These are phyloP conservation scores for Alternaria arbusti DNA, from an alignment of 2,329 filamentous ascomycete genomes.

Conservation along the genomic window DNA sequence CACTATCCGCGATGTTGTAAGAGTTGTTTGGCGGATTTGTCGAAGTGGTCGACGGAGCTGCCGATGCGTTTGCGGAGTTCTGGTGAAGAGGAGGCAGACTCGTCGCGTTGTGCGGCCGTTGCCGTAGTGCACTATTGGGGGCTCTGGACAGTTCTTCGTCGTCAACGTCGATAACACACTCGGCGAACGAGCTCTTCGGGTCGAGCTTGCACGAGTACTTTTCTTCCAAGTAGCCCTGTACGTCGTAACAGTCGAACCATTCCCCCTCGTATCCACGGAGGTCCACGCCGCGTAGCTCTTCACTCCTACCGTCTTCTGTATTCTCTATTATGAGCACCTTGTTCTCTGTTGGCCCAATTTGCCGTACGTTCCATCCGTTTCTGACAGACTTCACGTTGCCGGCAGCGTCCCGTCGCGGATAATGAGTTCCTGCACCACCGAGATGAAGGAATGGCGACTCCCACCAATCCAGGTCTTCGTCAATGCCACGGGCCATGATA, in stretches of 20 bases:
- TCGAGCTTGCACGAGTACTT: conserved; percentile 69
- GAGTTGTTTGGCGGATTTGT: not conserved
- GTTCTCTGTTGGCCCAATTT: conserved; percentile 43
- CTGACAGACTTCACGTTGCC: conserved; percentile 45
- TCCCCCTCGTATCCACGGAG: conserved; percentile 72
- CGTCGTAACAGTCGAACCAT: conserved; percentile 79
- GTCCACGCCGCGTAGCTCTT: conserved; percentile 51
- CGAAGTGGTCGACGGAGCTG: not conserved
- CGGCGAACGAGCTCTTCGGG: conserved; percentile 65
- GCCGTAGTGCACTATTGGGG: not conserved
- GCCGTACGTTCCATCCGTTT: conserved; percentile 41
- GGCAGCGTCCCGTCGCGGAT: conserved; percentile 50
- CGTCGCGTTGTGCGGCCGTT: not conserved
- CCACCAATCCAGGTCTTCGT: conserved; percentile 65
- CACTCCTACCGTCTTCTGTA: conserved; percentile 24
- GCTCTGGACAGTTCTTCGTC: conserved; percentile 13
- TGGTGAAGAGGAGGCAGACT: conserved; percentile 8
- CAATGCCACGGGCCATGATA: conserved; percentile 47
- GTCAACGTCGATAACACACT: conserved; percentile 49
- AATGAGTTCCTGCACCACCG: conserved; percentile 73
- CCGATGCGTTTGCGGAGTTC: not conserved
- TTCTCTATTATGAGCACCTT: conserved; percentile 27
- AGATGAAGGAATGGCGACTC: conserved; percentile 68
- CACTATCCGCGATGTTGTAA: conserved; percentile 8
- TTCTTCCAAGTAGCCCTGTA: conserved; percentile 72